Evolutionary conservation across 306 rosid genomes (phyloP).

Genomic region (Mimosa bimucronata): DNA sequence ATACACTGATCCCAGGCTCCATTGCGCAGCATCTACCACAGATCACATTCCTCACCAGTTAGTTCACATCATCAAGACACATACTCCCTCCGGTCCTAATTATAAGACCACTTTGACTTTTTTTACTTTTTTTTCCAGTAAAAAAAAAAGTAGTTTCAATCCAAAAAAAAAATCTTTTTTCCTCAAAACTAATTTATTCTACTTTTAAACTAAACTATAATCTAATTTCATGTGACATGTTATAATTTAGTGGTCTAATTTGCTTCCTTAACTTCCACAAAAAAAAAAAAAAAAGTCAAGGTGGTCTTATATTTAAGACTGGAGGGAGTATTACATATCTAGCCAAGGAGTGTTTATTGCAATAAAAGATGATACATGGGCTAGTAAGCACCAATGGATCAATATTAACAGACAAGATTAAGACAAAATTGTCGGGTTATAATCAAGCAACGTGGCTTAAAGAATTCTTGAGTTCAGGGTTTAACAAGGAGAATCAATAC

Average conservation of each 20-base stretch:
- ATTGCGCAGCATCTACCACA: slow-evolving; percentile 82
- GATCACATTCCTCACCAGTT: slow-evolving; percentile 25
- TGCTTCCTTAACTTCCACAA: too few relatives aligned
- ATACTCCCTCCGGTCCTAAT: too few relatives aligned
- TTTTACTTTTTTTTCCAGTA: too few relatives aligned
- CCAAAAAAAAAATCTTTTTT: too few relatives aligned
- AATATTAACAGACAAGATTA: neutral
- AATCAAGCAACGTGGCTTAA: neutral
- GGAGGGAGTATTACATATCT: slow-evolving; percentile 1
- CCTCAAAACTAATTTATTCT: too few relatives aligned
- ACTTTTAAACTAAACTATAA: too few relatives aligned
- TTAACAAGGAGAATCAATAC: neutral
- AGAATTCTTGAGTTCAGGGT: neutral
- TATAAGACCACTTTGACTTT: too few relatives aligned
- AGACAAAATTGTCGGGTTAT: neutral
- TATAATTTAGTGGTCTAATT: too few relatives aligned
- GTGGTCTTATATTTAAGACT: too few relatives aligned
- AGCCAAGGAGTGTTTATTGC: neutral
- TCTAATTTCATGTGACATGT: too few relatives aligned
- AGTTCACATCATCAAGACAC: slow-evolving; percentile 25
- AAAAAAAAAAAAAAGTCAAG: too few relatives aligned
- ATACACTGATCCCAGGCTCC: slow-evolving; percentile 99
- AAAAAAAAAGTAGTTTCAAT: too few relatives aligned
- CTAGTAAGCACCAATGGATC: neutral
- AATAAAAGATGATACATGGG: neutral